These are phyloP conservation scores for Haplosporangium gracile DNA, from an alignment of 192 early-diverging fungal genomes.

Conservation along the genomic window DNA sequence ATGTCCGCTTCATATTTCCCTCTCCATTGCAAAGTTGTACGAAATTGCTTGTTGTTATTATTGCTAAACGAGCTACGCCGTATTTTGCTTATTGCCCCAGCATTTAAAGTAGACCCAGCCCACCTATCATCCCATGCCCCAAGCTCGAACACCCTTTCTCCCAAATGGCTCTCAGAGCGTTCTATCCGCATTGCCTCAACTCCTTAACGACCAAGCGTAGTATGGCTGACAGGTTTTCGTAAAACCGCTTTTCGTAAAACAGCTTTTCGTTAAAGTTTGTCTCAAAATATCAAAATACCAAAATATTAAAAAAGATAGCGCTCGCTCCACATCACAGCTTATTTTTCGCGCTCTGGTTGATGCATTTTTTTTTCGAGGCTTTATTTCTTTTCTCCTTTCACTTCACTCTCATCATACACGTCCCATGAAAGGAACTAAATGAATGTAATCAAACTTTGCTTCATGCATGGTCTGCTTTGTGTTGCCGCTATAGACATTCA, in stretches of 20 bases:
- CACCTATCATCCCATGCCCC: background rate
- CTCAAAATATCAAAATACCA: background rate
- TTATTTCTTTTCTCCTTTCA: too few relatives aligned
- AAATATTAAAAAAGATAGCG: too few relatives aligned
- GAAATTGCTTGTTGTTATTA: background rate
- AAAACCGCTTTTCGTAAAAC: background rate
- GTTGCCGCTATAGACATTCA: background rate
- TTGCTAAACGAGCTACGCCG: background rate
- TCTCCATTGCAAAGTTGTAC: background rate
- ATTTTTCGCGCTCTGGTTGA: background rate
- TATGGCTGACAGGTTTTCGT: background rate
- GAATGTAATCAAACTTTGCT: background rate
- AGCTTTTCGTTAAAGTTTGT: background rate
- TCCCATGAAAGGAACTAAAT: background rate
- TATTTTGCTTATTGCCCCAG: background rate
- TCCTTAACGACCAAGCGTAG: background rate
- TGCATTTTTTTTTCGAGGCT: background rate
- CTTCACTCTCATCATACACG: too few relatives aligned
- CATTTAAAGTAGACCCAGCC: background rate
- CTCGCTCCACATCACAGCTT: background rate
- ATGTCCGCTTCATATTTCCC: background rate
- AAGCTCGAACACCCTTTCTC: background rate
- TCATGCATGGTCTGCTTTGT: too few relatives aligned
- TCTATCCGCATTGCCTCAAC: background rate
- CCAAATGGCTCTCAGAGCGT: background rate